Conservation (phyloP, 768 basidiomycete species). For the Phlebiopsis flavidoalba region DNA sequence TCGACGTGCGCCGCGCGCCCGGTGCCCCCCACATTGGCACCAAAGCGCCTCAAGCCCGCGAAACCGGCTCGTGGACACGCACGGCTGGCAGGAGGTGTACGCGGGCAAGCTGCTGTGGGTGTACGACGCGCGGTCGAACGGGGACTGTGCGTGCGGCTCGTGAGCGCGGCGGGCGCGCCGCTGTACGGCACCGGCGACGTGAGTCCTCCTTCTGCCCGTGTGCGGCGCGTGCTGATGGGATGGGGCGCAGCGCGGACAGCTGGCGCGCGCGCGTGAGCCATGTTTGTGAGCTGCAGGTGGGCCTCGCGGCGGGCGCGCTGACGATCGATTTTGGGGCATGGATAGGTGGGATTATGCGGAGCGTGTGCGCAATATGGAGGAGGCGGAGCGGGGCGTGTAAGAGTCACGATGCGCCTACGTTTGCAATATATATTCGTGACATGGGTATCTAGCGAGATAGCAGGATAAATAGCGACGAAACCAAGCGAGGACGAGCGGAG, state of each 20-base stretch:
- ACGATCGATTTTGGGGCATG: constrained; percentile 72
- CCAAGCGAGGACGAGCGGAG: neutral
- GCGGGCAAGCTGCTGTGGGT: constrained; percentile 67
- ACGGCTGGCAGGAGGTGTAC: constrained; percentile 73
- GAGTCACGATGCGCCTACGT: neutral
- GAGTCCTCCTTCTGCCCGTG: constrained; percentile 24
- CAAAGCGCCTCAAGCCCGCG: constrained; percentile 41
- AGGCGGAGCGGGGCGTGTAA: constrained; percentile 32
- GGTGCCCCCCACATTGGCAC: constrained; percentile 35
- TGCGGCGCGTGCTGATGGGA: neutral
- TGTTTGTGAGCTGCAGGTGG: constrained; percentile 69
- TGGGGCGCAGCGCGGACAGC: constrained; percentile 59
- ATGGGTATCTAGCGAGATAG: neutral
- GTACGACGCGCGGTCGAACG: constrained; percentile 63
- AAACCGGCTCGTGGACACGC: constrained; percentile 56
- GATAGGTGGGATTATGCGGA: constrained; percentile 70
- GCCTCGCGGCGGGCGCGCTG: constrained; percentile 53
- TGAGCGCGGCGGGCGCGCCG: constrained; percentile 48
- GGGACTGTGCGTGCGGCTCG: constrained; percentile 62
- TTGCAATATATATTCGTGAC: neutral
- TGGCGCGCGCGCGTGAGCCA: constrained; percentile 72
- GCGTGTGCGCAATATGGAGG: constrained; percentile 57
- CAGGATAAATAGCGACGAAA: neutral
- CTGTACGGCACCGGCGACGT: constrained; percentile 80
- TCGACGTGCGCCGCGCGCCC: constrained; percentile 57